Conservation (phyloP, 2,329 filamentous ascomycete genomes). For the Coniochaeta sp. region DNA sequence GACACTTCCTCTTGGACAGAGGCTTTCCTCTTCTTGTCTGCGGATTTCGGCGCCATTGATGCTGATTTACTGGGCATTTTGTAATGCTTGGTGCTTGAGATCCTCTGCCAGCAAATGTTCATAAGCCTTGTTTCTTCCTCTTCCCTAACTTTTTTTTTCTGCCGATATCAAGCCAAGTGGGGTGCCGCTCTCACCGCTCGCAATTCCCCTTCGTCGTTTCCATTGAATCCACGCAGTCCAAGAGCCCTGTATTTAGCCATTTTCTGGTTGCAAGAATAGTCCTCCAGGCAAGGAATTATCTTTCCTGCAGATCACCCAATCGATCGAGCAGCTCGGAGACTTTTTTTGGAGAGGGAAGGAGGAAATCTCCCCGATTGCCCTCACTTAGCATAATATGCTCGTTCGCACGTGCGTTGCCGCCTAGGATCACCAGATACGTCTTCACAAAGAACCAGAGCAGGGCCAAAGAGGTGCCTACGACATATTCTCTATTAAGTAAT, state of each 20-base stretch:
- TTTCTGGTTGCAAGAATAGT: not conserved
- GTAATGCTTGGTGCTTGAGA: not conserved
- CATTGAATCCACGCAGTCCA: too few relatives aligned
- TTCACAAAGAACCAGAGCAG: not conserved
- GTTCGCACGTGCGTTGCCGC: not conserved
- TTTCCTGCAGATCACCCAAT: not conserved
- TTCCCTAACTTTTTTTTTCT: not conserved
- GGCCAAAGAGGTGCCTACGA: not conserved
- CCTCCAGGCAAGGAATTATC: not conserved
- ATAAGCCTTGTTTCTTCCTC: not conserved
- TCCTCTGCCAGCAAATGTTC: not conserved
- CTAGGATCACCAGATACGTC: not conserved
- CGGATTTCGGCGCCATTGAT: conserved; percentile 31
- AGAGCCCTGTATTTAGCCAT: not conserved
- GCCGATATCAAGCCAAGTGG: not conserved
- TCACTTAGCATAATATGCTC: not conserved
- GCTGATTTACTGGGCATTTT: conserved; percentile 6
- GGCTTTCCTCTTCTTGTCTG: conserved; percentile 58
- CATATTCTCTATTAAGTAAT: not conserved
- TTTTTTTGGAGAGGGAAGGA: not conserved
- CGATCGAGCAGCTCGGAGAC: not conserved
- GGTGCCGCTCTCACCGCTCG: not conserved
- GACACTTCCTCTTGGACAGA: conserved; percentile 44
- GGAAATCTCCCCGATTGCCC: not conserved
- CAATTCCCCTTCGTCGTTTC: too few relatives aligned